These are phyloP conservation scores for Metschnikowia arizonensis DNA, from an alignment of 805 yeast genomes.

Conservation along the genomic window DNA sequence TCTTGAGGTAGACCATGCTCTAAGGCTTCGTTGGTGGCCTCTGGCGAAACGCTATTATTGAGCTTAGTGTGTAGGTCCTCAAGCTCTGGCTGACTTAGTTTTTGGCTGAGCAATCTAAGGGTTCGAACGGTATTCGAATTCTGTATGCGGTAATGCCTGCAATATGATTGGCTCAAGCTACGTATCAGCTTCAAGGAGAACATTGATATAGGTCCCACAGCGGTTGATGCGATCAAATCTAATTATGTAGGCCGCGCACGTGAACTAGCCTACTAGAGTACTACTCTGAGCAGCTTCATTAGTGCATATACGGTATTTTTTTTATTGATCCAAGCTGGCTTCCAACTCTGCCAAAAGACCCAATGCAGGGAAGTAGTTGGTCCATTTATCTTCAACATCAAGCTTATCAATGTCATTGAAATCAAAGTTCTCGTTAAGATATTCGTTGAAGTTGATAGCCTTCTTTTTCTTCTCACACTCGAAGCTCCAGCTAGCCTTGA, in stretches of 20 bases:
- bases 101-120: neutral
- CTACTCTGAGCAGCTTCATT: neutral
- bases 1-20: conserved; percentile 20
- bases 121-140: neutral
- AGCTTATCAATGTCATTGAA: conserved; percentile 48
- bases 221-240: neutral
- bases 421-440: conserved; percentile 30
- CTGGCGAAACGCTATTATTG: neutral
- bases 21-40: conserved; percentile 20
- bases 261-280: neutral
- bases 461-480: conserved; percentile 27
- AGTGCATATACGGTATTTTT: neutral
- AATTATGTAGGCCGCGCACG: neutral
- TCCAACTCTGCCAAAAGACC: conserved; percentile 50
- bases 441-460: conserved; percentile 44
- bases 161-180: neutral
- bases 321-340: conserved; percentile 12
- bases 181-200: neutral
- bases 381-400: conserved; percentile 43
- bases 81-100: conserved; percentile 4
- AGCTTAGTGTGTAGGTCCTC: conserved; percentile 10
- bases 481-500: conserved; percentile 73
- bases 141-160: neutral
- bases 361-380: conserved; percentile 47
- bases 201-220: neutral